Evolutionary conservation across 2,329 filamentous ascomycete genomes (phyloP).

Genomic region (Geosmithia morbida): DNA sequence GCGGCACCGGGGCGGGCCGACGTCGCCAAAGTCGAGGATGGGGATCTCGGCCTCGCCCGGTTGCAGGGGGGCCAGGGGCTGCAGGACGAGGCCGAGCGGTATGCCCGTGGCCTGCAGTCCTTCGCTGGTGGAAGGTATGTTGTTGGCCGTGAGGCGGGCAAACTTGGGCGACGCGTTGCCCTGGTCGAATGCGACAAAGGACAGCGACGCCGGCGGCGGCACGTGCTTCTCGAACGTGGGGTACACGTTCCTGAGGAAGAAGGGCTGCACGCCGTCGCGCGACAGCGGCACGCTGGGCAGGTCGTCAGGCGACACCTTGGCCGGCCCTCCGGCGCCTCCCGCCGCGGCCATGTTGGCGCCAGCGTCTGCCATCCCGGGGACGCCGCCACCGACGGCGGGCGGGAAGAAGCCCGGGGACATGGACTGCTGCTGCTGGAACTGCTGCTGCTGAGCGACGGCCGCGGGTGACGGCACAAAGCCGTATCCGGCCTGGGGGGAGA

Average conservation of each 20-base stretch:
- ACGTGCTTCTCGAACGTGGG: constrained; percentile 92
- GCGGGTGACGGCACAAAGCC: constrained; percentile 7
- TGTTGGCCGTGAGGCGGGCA: constrained; percentile 82
- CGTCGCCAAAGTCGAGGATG: constrained; percentile 87
- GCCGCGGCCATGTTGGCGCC: constrained; percentile 14
- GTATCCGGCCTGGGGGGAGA: constrained; percentile 19
- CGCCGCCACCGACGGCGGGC: background rate
- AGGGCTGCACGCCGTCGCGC: constrained; percentile 67
- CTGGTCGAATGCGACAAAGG: constrained; percentile 90
- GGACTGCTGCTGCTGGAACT: background rate
- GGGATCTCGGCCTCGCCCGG: constrained; percentile 78
- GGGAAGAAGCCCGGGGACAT: background rate
- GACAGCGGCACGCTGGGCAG: constrained; percentile 82
- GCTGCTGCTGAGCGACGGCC: constrained; percentile 14
- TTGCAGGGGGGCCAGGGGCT: constrained; percentile 73
- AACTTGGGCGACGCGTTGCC: constrained; percentile 94
- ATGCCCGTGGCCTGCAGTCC: constrained; percentile 67
- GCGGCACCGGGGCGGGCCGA: constrained; percentile 78
- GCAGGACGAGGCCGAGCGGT: constrained; percentile 75
- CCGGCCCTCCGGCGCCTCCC: constrained; percentile 11
- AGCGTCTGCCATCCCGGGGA: constrained; percentile 12
- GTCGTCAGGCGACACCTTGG: constrained; percentile 73
- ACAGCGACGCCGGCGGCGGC: constrained; percentile 74
- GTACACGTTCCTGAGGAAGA: constrained; percentile 79
- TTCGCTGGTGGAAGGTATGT: constrained; percentile 73